Percentiles rank a stretch among this genome's conserved stretches.
Evolutionary conservation across 306 rosid genomes (phyloP).

Genomic region (Trifolium repens): DNA sequence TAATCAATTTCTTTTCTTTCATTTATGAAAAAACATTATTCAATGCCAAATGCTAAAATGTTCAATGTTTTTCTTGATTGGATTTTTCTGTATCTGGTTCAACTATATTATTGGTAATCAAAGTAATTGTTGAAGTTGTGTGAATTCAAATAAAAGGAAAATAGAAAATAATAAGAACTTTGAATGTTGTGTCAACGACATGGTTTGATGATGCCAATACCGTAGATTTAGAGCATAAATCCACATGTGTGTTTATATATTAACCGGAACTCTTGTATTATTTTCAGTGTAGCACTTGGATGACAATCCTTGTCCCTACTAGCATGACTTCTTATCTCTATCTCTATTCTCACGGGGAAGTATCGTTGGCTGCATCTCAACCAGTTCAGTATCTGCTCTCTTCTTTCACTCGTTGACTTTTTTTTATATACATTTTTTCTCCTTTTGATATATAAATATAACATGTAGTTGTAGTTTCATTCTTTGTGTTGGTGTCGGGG

Average conservation of each 20-base stretch:
- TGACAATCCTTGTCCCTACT: slow-evolving; percentile 91
- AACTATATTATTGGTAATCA: slow-evolving; percentile 3
- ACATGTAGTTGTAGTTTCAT: not conserved
- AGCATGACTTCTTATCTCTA: slow-evolving; percentile 98
- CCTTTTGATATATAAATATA: slow-evolving; percentile 21
- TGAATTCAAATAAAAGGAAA: not conserved
- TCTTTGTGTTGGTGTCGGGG: slow-evolving; percentile 1
- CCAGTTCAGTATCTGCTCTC: slow-evolving; percentile 61
- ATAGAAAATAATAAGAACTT: not conserved
- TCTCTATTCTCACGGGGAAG: slow-evolving; percentile 99
- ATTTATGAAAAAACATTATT: slow-evolving; percentile 26
- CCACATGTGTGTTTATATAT: slow-evolving; percentile 16
- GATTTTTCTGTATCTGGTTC: not conserved
- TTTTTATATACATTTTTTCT: slow-evolving; percentile 11
- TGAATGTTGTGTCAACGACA: slow-evolving; percentile 15
- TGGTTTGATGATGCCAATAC: slow-evolving; percentile 16
- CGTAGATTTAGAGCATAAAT: slow-evolving; percentile 12
- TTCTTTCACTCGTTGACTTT: slow-evolving; percentile 30
- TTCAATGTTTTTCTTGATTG: slow-evolving; percentile 28
- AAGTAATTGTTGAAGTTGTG: slow-evolving; percentile 2
- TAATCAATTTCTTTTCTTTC: slow-evolving; percentile 49
- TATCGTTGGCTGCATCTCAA: slow-evolving; percentile 95
- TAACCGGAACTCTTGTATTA: slow-evolving; percentile 37
- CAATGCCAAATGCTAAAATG: slow-evolving; percentile 17
- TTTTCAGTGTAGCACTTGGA: slow-evolving; percentile 99